phyloP scores from a whole-genome alignment of 2,329 filamentous ascomycete species.

The Pseudonectria buxi region DNA sequence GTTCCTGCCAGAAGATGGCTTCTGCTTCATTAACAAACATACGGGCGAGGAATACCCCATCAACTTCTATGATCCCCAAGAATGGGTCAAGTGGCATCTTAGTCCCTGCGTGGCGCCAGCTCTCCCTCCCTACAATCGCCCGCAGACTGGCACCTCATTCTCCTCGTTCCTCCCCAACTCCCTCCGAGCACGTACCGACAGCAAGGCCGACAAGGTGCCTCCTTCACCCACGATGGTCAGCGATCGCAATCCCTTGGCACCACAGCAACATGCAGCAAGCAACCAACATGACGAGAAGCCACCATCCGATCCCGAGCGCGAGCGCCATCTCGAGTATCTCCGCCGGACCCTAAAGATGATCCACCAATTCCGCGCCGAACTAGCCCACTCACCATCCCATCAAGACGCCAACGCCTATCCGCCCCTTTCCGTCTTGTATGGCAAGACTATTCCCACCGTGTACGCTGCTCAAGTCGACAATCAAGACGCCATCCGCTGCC shows the following conservation, averaged over 20 bases:
- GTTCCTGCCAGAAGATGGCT: constrained; percentile 78
- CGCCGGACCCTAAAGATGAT: constrained; percentile 64
- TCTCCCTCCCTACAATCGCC: constrained; percentile 48
- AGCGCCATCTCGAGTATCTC: constrained; percentile 56
- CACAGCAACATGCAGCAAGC: constrained; percentile 19
- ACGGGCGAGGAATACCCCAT: constrained; percentile 75
- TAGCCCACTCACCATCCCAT: constrained; percentile 54
- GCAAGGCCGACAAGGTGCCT: constrained; percentile 29
- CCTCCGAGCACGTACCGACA: constrained; percentile 39
- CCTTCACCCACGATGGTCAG: constrained; percentile 24
- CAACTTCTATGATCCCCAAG: constrained; percentile 73
- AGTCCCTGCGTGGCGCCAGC: constrained; percentile 70
- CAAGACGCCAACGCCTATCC: constrained; percentile 68
- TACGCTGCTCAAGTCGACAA: constrained; percentile 70
- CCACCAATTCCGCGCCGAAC: constrained; percentile 68
- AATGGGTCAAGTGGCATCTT: constrained; percentile 71
- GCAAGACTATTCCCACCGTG: constrained; percentile 79
- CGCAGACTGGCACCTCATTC: constrained; percentile 34
- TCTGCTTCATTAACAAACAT: constrained; percentile 77
- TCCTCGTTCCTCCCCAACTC: constrained; percentile 41
- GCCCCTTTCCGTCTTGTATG: constrained; percentile 76
- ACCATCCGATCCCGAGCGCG: constrained; percentile 21
- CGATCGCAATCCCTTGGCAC: constrained; percentile 24
- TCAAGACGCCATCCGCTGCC: constrained; percentile 64
- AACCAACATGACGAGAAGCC: constrained; percentile 14